Evolutionary conservation across 495 filamentous ascomycete genomes (phyloP).

Genomic region (Penicillium crystallinum): DNA sequence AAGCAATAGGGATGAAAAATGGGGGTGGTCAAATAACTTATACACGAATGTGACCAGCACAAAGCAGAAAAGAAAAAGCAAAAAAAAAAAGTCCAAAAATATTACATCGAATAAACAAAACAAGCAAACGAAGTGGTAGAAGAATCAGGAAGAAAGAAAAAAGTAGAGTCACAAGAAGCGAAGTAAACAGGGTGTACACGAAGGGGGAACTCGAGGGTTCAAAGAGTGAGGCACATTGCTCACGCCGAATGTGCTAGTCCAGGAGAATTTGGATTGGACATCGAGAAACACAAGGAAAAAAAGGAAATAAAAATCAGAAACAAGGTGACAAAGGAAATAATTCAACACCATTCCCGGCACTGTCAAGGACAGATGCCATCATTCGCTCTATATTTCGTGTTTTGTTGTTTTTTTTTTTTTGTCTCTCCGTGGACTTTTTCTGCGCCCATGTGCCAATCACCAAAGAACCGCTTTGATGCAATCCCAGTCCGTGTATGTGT

Average conservation of each 20-base stretch:
- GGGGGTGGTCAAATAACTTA: conserved; percentile 25
- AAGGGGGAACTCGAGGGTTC: conserved; percentile 2
- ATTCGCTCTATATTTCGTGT: conserved; percentile 3
- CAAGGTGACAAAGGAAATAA: conserved; percentile 14
- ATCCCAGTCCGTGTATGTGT: background rate
- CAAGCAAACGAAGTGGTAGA: conserved; percentile 13
- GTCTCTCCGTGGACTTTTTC: background rate
- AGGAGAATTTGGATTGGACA: conserved; percentile 7
- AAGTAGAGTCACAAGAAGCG: conserved; percentile 9
- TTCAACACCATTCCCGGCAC: conserved; percentile 1
- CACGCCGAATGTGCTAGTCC: conserved; percentile 13
- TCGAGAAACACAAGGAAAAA: conserved; percentile 15
- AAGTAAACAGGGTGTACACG: conserved; percentile 7
- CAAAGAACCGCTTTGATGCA: background rate
- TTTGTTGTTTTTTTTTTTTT: conserved; percentile 6
- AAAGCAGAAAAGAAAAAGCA: conserved; percentile 9
- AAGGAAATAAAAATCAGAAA: conserved; percentile 8
- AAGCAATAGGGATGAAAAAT: conserved; percentile 17
- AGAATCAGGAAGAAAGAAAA: conserved; percentile 3
- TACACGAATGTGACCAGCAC: conserved; percentile 37
- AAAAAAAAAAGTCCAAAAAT: conserved; percentile 11
- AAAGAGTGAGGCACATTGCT: conserved; percentile 13
- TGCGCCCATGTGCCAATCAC: conserved; percentile 5
- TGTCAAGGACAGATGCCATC: conserved; percentile 5
- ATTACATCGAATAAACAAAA: conserved; percentile 25